phyloP scores from a whole-genome alignment of 805 yeast species.

The Yarrowia keelungensis region DNA sequence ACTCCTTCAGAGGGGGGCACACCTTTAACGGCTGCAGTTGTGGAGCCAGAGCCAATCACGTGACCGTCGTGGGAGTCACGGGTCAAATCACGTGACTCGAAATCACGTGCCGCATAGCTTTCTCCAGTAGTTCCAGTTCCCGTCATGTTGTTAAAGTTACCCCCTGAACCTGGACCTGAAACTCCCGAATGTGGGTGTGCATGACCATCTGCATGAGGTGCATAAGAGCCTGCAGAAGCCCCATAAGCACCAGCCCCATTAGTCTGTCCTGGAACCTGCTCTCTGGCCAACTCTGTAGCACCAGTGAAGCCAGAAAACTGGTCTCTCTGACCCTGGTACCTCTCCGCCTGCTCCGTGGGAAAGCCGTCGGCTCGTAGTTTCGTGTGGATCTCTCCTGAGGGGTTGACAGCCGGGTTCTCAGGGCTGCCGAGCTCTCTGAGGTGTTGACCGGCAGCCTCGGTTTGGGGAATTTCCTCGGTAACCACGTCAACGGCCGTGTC shows the following conservation, averaged over 20 bases:
- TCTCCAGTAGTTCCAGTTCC: too few relatives aligned
- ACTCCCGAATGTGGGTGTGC: too few relatives aligned
- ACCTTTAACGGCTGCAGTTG: constrained; percentile 19
- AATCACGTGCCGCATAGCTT: too few relatives aligned
- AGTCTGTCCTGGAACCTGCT: too few relatives aligned
- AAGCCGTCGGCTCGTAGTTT: constrained; percentile 17
- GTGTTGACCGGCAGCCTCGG: constrained; percentile 2
- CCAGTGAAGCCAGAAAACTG: background rate
- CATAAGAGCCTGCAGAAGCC: too few relatives aligned
- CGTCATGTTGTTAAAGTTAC: too few relatives aligned
- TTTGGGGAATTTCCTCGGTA: background rate
- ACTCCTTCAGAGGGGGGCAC: constrained; percentile 7
- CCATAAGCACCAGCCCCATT: too few relatives aligned
- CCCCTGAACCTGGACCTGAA: too few relatives aligned
- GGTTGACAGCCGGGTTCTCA: constrained; percentile 6
- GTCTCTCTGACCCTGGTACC: background rate
- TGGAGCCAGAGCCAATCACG: constrained; percentile 11
- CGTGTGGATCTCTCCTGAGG: background rate
- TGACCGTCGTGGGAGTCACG: too few relatives aligned
- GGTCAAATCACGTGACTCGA: too few relatives aligned
- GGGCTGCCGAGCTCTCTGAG: constrained; percentile 1
- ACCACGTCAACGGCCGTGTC: constrained; percentile 8
- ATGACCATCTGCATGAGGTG: too few relatives aligned
- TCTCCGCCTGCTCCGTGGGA: background rate
- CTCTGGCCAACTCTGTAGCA: background rate